phyloP scores from a whole-genome alignment of 768 basidiomycete species.

The Termitomyces sp. region DNA sequence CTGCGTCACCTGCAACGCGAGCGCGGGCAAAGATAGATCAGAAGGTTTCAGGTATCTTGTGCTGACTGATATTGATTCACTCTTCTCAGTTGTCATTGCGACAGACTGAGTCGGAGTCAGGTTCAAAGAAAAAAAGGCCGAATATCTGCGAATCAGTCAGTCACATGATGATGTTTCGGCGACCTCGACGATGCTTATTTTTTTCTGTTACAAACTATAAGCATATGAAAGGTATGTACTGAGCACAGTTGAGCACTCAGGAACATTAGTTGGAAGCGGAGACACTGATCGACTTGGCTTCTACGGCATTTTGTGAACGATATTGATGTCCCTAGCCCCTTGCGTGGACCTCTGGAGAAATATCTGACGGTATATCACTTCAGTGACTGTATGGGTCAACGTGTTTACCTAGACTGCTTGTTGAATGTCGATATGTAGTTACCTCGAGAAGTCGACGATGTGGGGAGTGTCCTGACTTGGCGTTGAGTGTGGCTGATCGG shows the following conservation, averaged over 20 bases:
- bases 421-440: background rate
- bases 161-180: conserved; percentile 1
- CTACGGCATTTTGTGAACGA: background rate
- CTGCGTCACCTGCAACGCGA: conserved; percentile 62
- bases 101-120: conserved; percentile 5
- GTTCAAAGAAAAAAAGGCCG: background rate
- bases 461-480: background rate
- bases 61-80: conserved; percentile 24
- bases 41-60: conserved; percentile 44
- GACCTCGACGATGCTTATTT: background rate
- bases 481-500: background rate
- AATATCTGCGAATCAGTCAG: background rate
- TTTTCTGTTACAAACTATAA: too few relatives aligned
- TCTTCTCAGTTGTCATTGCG: conserved; percentile 12
- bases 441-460: background rate
- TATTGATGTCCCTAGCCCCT: background rate
- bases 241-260: background rate
- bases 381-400: background rate
- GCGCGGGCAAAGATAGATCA: conserved; percentile 47
- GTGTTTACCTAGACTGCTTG: background rate
- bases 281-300: background rate
- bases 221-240: background rate
- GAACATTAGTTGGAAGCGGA: background rate
- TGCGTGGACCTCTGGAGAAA: background rate
- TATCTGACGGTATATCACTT: background rate